Evolutionary conservation across 2,329 filamentous ascomycete genomes (phyloP).

Genomic region (Neopestalotiopsis sp.): DNA sequence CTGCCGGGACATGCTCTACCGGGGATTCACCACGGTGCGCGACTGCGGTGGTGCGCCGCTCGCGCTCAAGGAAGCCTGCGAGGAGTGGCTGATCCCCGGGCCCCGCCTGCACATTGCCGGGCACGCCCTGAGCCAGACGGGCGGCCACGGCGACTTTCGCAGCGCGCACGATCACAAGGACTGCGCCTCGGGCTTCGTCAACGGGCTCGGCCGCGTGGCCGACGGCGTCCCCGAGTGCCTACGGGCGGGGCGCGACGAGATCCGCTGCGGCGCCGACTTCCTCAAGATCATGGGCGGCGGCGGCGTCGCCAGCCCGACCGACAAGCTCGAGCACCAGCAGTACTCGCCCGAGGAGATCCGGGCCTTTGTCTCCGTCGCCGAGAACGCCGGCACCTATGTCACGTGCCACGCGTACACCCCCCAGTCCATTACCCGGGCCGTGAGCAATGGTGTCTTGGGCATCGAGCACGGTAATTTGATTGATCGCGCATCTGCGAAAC

Average conservation of each 20-base stretch:
- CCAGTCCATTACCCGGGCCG: neutral
- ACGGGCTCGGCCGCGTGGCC: neutral
- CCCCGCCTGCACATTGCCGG: neutral
- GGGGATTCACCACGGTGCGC: neutral
- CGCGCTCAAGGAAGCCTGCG: neutral
- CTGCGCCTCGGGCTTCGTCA: neutral
- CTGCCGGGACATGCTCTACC: neutral
- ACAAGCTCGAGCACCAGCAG: neutral
- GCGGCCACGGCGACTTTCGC: constrained; percentile 4
- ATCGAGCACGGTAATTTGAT: neutral
- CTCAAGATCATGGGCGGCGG: constrained; percentile 8
- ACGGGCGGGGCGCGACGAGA: neutral
- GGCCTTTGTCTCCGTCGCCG: neutral
- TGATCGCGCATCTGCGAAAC: neutral
- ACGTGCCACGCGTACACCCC: neutral
- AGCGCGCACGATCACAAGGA: neutral
- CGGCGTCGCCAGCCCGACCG: neutral
- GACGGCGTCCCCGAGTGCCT: neutral
- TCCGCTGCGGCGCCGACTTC: neutral
- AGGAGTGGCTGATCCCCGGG: neutral
- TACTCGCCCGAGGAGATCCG: neutral
- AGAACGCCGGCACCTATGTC: neutral
- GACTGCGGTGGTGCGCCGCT: neutral
- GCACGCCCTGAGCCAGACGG: neutral
- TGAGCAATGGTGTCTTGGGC: neutral